These are phyloP conservation scores for Cucurbita argyrosperma DNA, from an alignment of 306 rosid genomes.

Conservation along the genomic window DNA sequence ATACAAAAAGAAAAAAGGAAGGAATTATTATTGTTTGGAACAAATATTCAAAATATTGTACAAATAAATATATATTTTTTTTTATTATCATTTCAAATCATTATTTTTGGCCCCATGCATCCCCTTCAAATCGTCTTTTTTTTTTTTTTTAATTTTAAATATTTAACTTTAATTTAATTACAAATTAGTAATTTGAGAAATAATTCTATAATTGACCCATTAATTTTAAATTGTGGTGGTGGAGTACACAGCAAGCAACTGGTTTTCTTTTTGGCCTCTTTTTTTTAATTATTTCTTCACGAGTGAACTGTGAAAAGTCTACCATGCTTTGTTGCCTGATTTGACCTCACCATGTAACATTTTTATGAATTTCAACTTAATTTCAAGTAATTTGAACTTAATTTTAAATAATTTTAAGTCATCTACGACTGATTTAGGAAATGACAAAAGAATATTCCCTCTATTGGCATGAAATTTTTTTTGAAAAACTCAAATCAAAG, in stretches of 20 bases:
- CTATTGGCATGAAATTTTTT: too few relatives aligned
- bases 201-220: background rate
- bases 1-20: background rate
- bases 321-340: background rate
- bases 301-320: conserved; percentile 1
- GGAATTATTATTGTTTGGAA: background rate
- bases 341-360: background rate
- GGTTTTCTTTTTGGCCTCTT: background rate
- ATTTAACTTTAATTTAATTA: too few relatives aligned
- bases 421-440: too few relatives aligned
- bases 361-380: background rate
- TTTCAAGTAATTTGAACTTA: background rate
- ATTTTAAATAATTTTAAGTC: too few relatives aligned
- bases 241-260: background rate
- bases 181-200: background rate
- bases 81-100: background rate
- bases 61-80: background rate
- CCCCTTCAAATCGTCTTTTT: too few relatives aligned
- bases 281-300: background rate
- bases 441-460: too few relatives aligned
- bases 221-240: background rate
- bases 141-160: too few relatives aligned
- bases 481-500: too few relatives aligned
- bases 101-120: too few relatives aligned
- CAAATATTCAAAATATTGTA: background rate